Conservation (phyloP, 2,329 filamentous ascomycete species). For the Macrophomina tecta region DNA sequence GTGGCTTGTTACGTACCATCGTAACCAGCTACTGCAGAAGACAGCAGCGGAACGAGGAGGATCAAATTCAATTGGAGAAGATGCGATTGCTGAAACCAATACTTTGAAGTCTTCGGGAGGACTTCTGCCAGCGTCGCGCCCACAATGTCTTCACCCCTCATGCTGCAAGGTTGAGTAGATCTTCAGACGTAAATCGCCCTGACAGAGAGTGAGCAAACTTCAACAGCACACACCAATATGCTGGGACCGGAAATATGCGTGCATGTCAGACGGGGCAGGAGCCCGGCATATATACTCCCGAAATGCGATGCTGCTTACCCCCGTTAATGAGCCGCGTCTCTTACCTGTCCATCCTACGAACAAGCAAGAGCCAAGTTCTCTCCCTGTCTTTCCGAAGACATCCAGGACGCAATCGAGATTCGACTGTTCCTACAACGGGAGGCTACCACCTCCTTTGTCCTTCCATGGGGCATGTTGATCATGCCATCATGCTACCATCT, state of each 20-base stretch:
- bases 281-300: conserved; percentile 1
- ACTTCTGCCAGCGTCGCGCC: conserved; percentile 42
- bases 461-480: background rate
- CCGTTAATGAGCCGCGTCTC: background rate
- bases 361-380: background rate
- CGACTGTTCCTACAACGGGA: background rate
- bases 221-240: background rate
- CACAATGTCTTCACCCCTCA: conserved; percentile 62
- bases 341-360: background rate
- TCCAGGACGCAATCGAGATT: background rate
- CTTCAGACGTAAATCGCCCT: background rate
- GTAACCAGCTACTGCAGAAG: conserved; percentile 52
- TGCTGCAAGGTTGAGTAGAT: conserved; percentile 34
- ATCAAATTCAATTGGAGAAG: conserved; percentile 53
- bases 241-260: background rate
- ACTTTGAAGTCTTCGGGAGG: conserved; percentile 48
- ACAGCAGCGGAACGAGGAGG: conserved; percentile 52
- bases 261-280: background rate
- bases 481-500: conserved; percentile 18
- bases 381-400: background rate
- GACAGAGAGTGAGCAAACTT: background rate
- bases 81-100: conserved; percentile 53
- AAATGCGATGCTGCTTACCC: background rate
- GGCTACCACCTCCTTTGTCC: background rate
- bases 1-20: conserved; percentile 43